phyloP scores from a whole-genome alignment of 2,329 filamentous ascomycete species.

The Botrytis fragariae region DNA sequence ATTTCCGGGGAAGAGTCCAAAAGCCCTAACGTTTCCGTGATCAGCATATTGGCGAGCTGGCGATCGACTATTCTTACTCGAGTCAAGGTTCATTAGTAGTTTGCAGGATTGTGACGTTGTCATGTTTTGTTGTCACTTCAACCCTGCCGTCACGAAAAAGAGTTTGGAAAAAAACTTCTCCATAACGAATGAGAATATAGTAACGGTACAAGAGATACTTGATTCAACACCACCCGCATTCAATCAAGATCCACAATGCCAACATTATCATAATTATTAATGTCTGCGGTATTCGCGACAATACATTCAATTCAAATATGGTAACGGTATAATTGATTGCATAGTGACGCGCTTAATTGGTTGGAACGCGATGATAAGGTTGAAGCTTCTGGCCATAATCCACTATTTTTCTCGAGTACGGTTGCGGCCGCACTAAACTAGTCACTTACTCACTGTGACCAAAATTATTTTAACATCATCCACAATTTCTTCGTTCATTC shows the following conservation, averaged over 20 bases:
- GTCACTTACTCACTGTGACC: constrained; percentile 10
- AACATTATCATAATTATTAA: not conserved
- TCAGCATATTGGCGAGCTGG: not conserved
- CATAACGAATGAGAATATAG: not conserved
- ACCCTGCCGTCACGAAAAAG: not conserved
- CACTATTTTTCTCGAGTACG: constrained; percentile 6
- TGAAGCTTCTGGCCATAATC: not conserved
- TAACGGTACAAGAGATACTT: not conserved
- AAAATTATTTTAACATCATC: constrained; percentile 12
- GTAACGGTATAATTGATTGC: not conserved
- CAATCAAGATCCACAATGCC: not conserved
- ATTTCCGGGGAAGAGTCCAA: not conserved
- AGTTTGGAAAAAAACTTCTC: not conserved
- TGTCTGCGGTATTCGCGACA: not conserved
- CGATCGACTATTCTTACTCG: not conserved
- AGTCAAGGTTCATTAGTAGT: not conserved
- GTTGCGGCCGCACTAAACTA: constrained; percentile 11
- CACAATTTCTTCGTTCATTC: not conserved
- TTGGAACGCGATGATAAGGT: not conserved
- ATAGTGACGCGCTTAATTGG: not conserved
- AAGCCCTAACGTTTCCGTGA: not conserved
- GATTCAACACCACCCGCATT: not conserved
- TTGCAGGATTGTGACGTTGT: not conserved
- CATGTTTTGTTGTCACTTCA: constrained; percentile 6
- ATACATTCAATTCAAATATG: not conserved